Percentiles rank a stretch among this genome's conserved stretches.
Conservation (phyloP, 352 stramenopile species). For the Pythium plurisporium region DNA sequence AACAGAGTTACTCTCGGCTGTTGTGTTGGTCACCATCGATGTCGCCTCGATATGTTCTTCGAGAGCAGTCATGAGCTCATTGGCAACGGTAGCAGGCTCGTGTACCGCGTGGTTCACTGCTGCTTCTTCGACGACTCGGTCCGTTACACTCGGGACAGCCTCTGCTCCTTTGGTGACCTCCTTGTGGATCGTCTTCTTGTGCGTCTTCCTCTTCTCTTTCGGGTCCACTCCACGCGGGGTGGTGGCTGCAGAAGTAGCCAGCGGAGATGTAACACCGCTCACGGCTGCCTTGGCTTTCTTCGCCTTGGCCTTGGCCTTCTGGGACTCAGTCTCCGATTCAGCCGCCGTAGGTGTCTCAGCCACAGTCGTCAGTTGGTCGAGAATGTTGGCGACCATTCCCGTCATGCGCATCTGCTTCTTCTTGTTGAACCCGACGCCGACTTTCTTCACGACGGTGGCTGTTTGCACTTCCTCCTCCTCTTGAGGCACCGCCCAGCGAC, state of each 20-base stretch:
- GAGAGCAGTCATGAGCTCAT: not conserved
- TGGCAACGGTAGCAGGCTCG: not conserved
- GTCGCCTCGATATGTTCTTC: not conserved
- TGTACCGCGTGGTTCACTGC: no score
- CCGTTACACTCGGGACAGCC: not conserved
- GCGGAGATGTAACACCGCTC: not conserved
- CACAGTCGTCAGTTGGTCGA: conserved; percentile 35
- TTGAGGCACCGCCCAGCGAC: conserved; percentile 43
- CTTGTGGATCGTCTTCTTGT: conserved; percentile 8
- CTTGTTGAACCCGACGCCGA: conserved; percentile 36
- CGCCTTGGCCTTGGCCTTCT: conserved; percentile 13
- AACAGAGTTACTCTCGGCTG: no score
- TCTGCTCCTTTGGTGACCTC: not conserved
- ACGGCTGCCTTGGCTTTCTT: conserved; percentile 5
- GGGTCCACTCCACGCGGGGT: not conserved
- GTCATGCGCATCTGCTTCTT: conserved; percentile 49
- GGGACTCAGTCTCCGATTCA: conserved; percentile 19
- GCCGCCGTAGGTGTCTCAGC: conserved; percentile 1
- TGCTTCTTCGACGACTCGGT: not conserved
- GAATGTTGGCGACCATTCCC: conserved; percentile 55
- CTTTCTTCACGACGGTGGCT: conserved; percentile 47
- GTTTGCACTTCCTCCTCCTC: conserved; percentile 17
- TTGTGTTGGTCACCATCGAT: no score
- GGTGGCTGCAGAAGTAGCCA: not conserved
- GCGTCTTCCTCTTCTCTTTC: not conserved